Conservation (phyloP, 2,329 filamentous ascomycete genomes). For the Xylariaceae sp. region DNA sequence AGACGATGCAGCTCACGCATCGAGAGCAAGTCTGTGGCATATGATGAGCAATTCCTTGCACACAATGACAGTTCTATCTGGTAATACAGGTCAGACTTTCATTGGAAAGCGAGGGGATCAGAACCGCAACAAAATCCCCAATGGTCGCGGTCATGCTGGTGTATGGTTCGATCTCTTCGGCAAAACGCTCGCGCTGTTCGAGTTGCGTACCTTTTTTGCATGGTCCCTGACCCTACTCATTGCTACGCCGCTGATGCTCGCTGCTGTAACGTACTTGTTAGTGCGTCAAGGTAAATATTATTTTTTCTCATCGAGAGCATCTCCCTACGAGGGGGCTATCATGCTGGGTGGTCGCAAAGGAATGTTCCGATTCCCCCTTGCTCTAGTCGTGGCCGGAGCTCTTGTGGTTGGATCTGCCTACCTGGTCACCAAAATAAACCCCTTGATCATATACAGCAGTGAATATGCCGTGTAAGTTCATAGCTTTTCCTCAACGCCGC, state of each 20-base stretch:
- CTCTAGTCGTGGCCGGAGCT: slow-evolving; percentile 61
- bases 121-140: slow-evolving; percentile 56
- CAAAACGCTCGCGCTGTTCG: slow-evolving; percentile 69
- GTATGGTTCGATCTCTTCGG: slow-evolving; percentile 97
- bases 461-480: slow-evolving; percentile 61
- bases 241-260: slow-evolving; percentile 67
- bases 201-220: slow-evolving; percentile 78
- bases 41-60: slow-evolving; percentile 83
- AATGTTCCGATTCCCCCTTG: slow-evolving; percentile 76
- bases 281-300: slow-evolving; percentile 77
- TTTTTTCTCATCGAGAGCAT: slow-evolving; percentile 62
- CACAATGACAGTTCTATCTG: slow-evolving; percentile 66
- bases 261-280: slow-evolving; percentile 64
- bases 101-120: slow-evolving; percentile 45
- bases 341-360: slow-evolving; percentile 71
- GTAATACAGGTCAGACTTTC: slow-evolving; percentile 62
- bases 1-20: slow-evolving; percentile 77
- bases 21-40: slow-evolving; percentile 72
- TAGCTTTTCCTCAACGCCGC: not conserved
- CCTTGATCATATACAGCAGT: slow-evolving; percentile 85
- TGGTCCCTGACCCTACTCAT: slow-evolving; percentile 80
- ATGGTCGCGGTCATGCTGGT: slow-evolving; percentile 60
- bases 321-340: slow-evolving; percentile 56
- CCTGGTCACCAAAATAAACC: slow-evolving; percentile 76
- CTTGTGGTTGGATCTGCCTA: slow-evolving; percentile 69